Percentiles rank a stretch among this genome's conserved stretches.
These are phyloP conservation scores for Pisolithus microcarpus DNA, from an alignment of 768 basidiomycete species.

Conservation along the genomic window DNA sequence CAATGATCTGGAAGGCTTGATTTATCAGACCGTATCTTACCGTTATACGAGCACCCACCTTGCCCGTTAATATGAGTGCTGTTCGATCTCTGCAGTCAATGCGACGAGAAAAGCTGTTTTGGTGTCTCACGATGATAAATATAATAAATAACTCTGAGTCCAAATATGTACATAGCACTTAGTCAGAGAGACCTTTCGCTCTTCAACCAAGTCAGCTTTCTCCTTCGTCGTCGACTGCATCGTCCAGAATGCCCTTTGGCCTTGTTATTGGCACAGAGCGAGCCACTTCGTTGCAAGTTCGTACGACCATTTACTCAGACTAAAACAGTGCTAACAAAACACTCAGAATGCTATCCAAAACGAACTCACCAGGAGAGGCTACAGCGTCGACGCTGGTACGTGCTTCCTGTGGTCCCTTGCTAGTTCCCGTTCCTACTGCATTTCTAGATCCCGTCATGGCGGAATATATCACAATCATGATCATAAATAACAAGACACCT, in stretches of 20 bases:
- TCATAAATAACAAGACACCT: slow-evolving; percentile 84
- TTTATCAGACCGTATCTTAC: no score
- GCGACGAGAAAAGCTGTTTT: no score
- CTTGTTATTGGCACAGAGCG: slow-evolving; percentile 76
- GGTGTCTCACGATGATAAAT: no score
- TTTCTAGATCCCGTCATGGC: slow-evolving; percentile 79
- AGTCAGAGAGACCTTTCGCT: slow-evolving; percentile 15
- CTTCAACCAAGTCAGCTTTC: slow-evolving; percentile 12
- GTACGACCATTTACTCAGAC: slow-evolving; percentile 12
- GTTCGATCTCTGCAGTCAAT: no score
- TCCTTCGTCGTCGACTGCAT: slow-evolving; percentile 12
- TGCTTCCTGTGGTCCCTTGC: slow-evolving; percentile 6
- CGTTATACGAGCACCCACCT: no score
- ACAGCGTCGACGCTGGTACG: slow-evolving; percentile 69
- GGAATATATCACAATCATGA: slow-evolving; percentile 92
- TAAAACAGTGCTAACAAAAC: neutral
- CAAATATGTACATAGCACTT: slow-evolving; percentile 14
- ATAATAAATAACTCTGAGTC: neutral
- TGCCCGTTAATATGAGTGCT: no score
- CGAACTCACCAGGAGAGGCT: slow-evolving; percentile 70
- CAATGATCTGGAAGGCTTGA: no score
- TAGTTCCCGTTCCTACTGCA: slow-evolving; percentile 8
- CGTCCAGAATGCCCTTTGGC: slow-evolving; percentile 57
- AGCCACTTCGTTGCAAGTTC: slow-evolving; percentile 61
- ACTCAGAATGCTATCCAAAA: slow-evolving; percentile 68